Evolutionary conservation across 257 asterid species (phyloP), one percentile per base, ranked within the genome.

Genomic region (Vinca minor): DNA sequence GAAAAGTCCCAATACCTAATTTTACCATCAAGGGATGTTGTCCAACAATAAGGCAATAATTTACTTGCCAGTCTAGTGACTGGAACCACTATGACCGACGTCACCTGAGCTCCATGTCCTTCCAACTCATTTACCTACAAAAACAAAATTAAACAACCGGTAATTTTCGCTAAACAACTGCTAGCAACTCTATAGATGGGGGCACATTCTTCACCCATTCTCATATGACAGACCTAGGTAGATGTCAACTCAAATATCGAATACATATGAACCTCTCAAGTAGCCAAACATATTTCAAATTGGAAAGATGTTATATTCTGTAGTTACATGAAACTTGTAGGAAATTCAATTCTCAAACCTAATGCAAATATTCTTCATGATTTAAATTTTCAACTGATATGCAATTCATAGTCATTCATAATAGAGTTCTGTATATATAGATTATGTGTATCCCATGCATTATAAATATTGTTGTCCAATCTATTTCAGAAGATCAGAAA

Each of bases 1-100:
- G 87, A 75, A 42, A 87, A 92, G 59, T 92, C 96, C 98, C 98
- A 92, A 59, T 83, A 85, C 78, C 69, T 89, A 74, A 92, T 85
- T 20, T 85, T 89, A 28, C 97, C 97, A 79, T 92, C 97, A 35
- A 83, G 88, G 38, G 98, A 89, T 8, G 98, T 69, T 14, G 98
- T 92, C 91, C 93, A 92, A 71, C 98, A 92, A 73, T 82, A 73
- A 71, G 79, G 76, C 71, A 87, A 66, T 5, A 82, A 68, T 68
- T 74, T 79, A 64, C 83, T 81, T 44, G 70, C 85, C 18, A 83
- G 79, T 44, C 75, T 69, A 52, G 78, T 55, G 44, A 82, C 82
- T 29, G 96, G 96, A 62, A 87, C 94, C 49, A 89, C 95, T 34
- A 85, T 72, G 50, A 89, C 96, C 52, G 98, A 87, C 25, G 97